Conservation (phyloP, 2,329 filamentous ascomycete genomes). For the Xylaria sp. region DNA sequence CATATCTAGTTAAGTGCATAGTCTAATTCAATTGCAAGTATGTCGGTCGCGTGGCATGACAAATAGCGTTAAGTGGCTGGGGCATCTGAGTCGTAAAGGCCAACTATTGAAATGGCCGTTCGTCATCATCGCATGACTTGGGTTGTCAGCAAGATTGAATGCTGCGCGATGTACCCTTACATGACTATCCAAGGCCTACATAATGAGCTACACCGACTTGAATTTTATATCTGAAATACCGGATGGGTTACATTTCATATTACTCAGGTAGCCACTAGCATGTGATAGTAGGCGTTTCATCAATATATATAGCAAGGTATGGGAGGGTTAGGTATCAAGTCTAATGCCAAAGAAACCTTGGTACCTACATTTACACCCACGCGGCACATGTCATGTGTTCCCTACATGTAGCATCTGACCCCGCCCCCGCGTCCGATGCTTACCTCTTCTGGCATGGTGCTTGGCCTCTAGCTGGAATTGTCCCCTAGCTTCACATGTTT, state of each 20-base stretch:
- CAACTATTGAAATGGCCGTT: background rate
- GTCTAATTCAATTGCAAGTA: background rate
- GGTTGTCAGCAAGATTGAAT: background rate
- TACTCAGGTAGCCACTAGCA: background rate
- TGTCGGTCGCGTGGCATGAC: background rate
- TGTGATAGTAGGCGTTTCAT: background rate
- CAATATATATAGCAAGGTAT: background rate
- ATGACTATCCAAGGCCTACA: background rate
- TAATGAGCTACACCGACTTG: background rate
- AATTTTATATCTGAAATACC: background rate
- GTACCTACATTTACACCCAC: background rate
- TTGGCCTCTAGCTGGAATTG: background rate
- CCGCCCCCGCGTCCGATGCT: conserved; percentile 2
- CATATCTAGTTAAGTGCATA: background rate
- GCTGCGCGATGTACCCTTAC: background rate
- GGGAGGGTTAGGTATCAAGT: background rate
- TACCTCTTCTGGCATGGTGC: conserved; percentile 6
- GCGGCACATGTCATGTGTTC: conserved; percentile 8
- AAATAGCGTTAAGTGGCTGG: conserved; percentile 7
- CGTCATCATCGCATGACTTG: background rate
- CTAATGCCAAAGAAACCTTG: background rate
- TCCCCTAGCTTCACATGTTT: conserved; percentile 6
- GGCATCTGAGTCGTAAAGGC: background rate
- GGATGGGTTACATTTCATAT: background rate
- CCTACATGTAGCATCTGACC: background rate